phyloP scores from a whole-genome alignment of 2,329 filamentous ascomycete genomes.

The Ophiognomonia clavigignenti-juglandacearum region DNA sequence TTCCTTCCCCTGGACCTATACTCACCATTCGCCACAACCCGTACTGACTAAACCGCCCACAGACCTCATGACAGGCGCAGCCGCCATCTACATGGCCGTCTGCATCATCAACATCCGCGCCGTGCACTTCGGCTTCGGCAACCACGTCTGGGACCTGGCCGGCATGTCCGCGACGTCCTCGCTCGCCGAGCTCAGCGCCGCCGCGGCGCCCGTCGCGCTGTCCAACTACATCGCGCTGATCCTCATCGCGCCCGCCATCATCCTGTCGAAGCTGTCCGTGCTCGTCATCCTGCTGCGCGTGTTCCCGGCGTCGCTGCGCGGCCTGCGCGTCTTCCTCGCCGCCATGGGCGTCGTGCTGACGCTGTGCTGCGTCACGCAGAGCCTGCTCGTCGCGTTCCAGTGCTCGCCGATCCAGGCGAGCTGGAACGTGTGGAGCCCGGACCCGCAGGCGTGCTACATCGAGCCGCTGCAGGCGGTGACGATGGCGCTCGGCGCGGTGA shows the following conservation, averaged over 20 bases:
- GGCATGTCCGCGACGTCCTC: constrained; percentile 10
- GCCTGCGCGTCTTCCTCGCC: constrained; percentile 24
- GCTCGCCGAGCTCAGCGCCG: constrained; percentile 14
- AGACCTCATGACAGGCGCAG: neutral
- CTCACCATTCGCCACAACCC: too few species aligned
- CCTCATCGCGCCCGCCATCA: constrained; percentile 21
- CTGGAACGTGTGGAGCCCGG: constrained; percentile 22
- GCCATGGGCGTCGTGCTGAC: constrained; percentile 25
- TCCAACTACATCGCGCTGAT: constrained; percentile 20
- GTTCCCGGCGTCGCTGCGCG: constrained; percentile 23
- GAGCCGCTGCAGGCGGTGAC: constrained; percentile 20
- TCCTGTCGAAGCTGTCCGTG: constrained; percentile 26
- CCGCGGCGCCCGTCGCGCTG: constrained; percentile 17
- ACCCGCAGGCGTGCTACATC: constrained; percentile 19
- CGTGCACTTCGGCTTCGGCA: constrained; percentile 18
- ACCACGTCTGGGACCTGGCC: constrained; percentile 24
- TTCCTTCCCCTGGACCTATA: too few species aligned
- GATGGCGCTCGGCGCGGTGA: constrained; percentile 25
- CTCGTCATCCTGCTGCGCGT: constrained; percentile 25
- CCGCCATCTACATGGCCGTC: neutral
- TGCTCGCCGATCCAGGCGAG: constrained; percentile 23
- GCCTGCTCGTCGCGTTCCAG: constrained; percentile 24
- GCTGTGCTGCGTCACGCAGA: constrained; percentile 20
- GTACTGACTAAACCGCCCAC: too few species aligned
- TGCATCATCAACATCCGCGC: neutral